phyloP scores from a whole-genome alignment of 768 basidiomycete species.

The Nidularia sp. region DNA sequence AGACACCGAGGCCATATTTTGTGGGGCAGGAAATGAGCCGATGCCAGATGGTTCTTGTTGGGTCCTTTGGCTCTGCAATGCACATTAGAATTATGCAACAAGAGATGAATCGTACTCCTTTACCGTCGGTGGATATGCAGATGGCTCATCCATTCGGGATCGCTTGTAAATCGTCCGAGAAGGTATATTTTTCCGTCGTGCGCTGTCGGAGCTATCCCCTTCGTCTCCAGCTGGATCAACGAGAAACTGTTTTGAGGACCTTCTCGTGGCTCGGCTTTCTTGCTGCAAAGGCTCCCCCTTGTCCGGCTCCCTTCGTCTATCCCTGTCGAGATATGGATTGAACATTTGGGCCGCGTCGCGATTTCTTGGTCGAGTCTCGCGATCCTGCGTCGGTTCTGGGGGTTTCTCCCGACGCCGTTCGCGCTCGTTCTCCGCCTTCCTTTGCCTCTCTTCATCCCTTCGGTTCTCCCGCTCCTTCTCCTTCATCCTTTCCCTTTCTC shows the following conservation, averaged over 20 bases:
- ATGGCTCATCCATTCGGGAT: constrained; percentile 29
- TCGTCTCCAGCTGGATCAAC: constrained; percentile 15
- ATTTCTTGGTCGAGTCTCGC: constrained; percentile 12
- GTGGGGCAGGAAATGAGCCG: background rate
- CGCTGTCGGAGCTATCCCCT: constrained; percentile 26
- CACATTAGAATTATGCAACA: no score
- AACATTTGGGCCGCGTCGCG: constrained; percentile 11
- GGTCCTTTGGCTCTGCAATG: no score
- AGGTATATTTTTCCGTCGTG: constrained; percentile 12
- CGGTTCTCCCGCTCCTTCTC: background rate
- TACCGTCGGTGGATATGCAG: no score
- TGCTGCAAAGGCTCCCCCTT: background rate
- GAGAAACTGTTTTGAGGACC: background rate
- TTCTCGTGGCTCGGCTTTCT: background rate
- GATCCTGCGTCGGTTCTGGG: constrained; percentile 5
- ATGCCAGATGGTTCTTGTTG: background rate
- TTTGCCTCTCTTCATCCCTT: constrained; percentile 6
- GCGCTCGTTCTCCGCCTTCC: constrained; percentile 10
- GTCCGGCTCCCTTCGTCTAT: constrained; percentile 11
- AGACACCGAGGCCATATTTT: background rate
- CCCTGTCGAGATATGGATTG: constrained; percentile 7
- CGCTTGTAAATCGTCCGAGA: constrained; percentile 21
- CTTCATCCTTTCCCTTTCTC: constrained; percentile 4
- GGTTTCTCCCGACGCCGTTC: background rate
- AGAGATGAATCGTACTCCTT: no score